A percentile compares a stretch with the other conserved stretches of the same genome.
Conservation (phyloP, 495 filamentous ascomycete species). For the Neurospora africana region DNA sequence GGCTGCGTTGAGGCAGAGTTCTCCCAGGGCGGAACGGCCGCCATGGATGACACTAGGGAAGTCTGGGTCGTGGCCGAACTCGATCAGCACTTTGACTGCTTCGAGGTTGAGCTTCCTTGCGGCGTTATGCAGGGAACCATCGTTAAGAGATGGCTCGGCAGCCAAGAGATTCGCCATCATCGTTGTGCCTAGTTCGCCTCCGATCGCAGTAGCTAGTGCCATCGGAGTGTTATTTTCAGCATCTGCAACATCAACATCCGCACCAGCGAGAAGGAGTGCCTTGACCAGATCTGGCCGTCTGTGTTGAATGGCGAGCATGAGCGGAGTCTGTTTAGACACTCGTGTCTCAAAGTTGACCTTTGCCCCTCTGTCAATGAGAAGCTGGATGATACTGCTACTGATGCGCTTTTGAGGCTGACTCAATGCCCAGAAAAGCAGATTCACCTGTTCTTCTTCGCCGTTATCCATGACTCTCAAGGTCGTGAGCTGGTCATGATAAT, state of each 20-base stretch:
- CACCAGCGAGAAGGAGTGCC: constrained; percentile 30
- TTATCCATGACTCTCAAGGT: constrained; percentile 23
- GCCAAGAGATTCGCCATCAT: constrained; percentile 37
- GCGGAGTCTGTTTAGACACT: constrained; percentile 32
- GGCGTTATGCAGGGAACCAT: constrained; percentile 41
- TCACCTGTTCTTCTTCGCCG: constrained; percentile 33
- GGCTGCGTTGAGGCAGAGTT: constrained; percentile 36
- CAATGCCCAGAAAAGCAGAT: constrained; percentile 36
- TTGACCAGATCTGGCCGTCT: constrained; percentile 35
- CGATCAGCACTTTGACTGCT: constrained; percentile 32
- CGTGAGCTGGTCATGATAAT: constrained; percentile 35
- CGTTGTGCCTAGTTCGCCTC: constrained; percentile 32
- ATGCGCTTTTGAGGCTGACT: constrained; percentile 39
- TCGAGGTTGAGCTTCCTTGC: constrained; percentile 34
- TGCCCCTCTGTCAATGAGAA: constrained; percentile 31
- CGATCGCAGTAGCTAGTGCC: constrained; percentile 36
- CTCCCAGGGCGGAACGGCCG: constrained; percentile 38
- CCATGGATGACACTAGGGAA: constrained; percentile 38
- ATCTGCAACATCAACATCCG: constrained; percentile 35
- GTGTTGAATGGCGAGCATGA: constrained; percentile 37
- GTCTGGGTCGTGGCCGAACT: constrained; percentile 36
- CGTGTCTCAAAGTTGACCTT: constrained; percentile 37
- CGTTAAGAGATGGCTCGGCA: constrained; percentile 35
- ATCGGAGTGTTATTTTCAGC: constrained; percentile 34
- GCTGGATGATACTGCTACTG: constrained; percentile 32